Evolutionary conservation across 805 yeast species (phyloP).

Genomic region (Starmerella apis): DNA sequence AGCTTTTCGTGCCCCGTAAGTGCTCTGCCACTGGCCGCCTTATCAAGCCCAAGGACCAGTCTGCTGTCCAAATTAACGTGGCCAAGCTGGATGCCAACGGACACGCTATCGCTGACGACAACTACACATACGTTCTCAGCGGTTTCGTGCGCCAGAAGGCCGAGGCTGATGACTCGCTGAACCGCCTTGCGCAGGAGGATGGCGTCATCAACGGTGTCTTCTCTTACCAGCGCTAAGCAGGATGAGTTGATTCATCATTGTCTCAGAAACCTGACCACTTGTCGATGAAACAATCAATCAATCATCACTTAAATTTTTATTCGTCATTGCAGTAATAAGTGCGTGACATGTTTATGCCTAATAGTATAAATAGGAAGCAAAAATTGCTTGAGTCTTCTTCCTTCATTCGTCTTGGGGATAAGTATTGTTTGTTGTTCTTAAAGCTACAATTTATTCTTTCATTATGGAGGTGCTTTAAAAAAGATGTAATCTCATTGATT

Average conservation of each 20-base stretch:
- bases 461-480: too few species aligned
- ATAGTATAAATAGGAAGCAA: constrained; percentile 6
- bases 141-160: constrained; percentile 98
- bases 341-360: constrained; percentile 9
- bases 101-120: constrained; percentile 79
- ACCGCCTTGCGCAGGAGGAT: constrained; percentile 98
- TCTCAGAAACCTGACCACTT: background rate
- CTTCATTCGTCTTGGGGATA: background rate
- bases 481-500: too few species aligned
- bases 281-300: background rate
- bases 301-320: constrained; percentile 2
- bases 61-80: constrained; percentile 96
- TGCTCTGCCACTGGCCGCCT: constrained; percentile 99
- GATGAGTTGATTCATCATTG: background rate
- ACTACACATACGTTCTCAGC: constrained; percentile 90
- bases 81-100: constrained; percentile 98
- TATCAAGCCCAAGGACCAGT: constrained; percentile 99
- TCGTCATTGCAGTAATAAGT: background rate
- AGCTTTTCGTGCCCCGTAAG: constrained; percentile 99
- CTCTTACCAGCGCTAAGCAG: constrained; percentile 33
- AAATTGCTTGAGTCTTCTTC: background rate
- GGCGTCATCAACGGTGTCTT: constrained; percentile 80
- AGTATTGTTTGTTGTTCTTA: too few species aligned
- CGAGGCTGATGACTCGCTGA: constrained; percentile 97
- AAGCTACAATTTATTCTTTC: too few species aligned